Conservation (phyloP, 352 stramenopile species). For the Globisporangium megalacanthum region DNA sequence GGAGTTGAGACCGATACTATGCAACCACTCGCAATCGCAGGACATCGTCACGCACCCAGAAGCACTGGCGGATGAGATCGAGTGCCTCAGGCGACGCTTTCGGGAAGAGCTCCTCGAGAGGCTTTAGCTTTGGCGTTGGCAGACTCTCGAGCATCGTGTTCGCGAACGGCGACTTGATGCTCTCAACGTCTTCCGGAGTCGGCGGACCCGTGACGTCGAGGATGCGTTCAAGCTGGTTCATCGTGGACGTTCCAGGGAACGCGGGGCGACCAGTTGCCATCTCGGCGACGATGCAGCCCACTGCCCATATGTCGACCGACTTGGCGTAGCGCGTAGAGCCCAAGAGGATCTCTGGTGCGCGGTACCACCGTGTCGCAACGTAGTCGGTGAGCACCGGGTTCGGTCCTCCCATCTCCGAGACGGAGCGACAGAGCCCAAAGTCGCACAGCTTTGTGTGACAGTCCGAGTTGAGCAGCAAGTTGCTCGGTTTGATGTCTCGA, state of each 20-base stretch:
- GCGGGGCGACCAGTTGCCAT: constrained; percentile 90
- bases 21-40: not conserved
- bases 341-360: constrained; percentile 93
- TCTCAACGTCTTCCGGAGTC: constrained; percentile 85
- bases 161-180: constrained; percentile 91
- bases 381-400: constrained; percentile 94
- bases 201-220: constrained; percentile 91
- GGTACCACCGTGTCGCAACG: constrained; percentile 95
- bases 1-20: not conserved
- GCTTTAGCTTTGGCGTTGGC: constrained; percentile 59
- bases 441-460: constrained; percentile 95
- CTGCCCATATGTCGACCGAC: constrained; percentile 92
- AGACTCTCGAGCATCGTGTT: constrained; percentile 92
- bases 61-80: constrained; percentile 87
- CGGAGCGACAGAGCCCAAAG: constrained; percentile 93
- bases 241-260: constrained; percentile 93
- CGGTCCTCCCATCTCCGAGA: constrained; percentile 79
- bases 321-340: constrained; percentile 92
- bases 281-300: constrained; percentile 93
- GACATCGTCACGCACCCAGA: constrained; percentile 41
- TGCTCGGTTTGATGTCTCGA: constrained; percentile 96
- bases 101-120: constrained; percentile 85
- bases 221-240: constrained; percentile 97
- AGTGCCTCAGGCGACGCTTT: constrained; percentile 83
- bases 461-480: constrained; percentile 94